These are phyloP conservation scores for Apiospora saccharicola DNA, from an alignment of 2,329 filamentous ascomycete genomes.

Conservation along the genomic window DNA sequence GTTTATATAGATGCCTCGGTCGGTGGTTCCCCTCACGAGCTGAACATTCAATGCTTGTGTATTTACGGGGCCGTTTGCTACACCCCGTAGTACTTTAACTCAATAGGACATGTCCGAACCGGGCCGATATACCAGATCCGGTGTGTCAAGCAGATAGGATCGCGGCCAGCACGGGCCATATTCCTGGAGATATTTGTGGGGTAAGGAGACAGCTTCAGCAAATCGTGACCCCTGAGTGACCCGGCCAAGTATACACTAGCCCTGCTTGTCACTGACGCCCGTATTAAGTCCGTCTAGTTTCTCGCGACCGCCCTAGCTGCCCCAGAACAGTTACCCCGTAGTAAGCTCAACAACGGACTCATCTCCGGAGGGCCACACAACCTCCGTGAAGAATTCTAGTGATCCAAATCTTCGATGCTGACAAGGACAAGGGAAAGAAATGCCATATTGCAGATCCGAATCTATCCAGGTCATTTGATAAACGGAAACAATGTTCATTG, in stretches of 20 bases:
- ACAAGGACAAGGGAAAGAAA: not conserved
- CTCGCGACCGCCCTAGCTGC: not conserved
- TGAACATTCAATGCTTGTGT: not conserved
- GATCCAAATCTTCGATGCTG: not conserved
- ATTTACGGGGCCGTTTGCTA: not conserved
- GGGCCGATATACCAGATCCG: not conserved
- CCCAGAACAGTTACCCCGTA: slow-evolving; percentile 6
- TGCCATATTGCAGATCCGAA: not conserved
- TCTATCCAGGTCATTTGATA: not conserved
- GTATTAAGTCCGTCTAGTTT: not conserved
- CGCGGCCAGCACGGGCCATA: not conserved
- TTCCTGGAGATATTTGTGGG: not conserved
- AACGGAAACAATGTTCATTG: not conserved
- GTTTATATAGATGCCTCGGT: not conserved
- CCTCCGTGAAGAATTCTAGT: not conserved
- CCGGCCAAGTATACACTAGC: slow-evolving; percentile 19
- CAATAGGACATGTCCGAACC: not conserved
- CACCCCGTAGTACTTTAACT: not conserved
- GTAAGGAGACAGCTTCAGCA: not conserved
- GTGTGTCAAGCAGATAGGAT: not conserved
- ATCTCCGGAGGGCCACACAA: slow-evolving; percentile 7
- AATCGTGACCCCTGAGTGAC: not conserved
- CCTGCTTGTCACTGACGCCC: not conserved
- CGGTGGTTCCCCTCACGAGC: not conserved
- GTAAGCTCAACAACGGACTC: not conserved